Evolutionary conservation across 2,329 filamentous ascomycete species (phyloP).

Genomic region (Trichophyton benhamiae): DNA sequence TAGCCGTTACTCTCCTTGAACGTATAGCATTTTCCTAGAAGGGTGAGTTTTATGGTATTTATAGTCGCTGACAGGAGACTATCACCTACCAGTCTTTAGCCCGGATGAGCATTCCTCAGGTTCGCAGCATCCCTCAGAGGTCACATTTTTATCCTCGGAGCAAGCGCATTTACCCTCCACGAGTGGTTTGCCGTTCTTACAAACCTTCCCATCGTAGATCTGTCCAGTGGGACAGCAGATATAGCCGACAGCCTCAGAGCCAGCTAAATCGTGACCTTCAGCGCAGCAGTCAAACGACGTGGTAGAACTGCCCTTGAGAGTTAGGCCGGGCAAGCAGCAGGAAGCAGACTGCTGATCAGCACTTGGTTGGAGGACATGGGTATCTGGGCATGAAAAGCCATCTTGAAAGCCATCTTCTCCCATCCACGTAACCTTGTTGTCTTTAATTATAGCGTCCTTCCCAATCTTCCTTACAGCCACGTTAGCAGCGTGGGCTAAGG

Average conservation of each 20-base stretch:
- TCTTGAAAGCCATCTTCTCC: slow-evolving; percentile 2
- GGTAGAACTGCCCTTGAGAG: neutral
- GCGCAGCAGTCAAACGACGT: slow-evolving; percentile 4
- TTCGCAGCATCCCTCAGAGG: slow-evolving; percentile 1
- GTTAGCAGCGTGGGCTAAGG: neutral
- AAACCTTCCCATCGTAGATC: neutral
- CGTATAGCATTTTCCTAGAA: slow-evolving; percentile 3
- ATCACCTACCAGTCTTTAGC: neutral
- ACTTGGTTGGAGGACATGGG: neutral
- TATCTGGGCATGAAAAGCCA: neutral
- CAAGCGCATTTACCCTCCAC: neutral
- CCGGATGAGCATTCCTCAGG: slow-evolving; percentile 3
- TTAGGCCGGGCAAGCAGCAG: slow-evolving; percentile 1
- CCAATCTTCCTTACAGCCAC: slow-evolving; percentile 1
- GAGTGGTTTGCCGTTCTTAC: neutral
- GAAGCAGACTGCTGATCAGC: neutral
- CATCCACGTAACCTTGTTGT: neutral
- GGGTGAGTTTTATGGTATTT: neutral
- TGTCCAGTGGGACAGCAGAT: slow-evolving; percentile 2
- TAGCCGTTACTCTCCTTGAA: neutral
- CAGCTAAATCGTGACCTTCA: slow-evolving; percentile 3
- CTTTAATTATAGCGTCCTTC: neutral
- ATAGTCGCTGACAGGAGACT: neutral
- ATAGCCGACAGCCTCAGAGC: neutral
- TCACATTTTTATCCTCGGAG: neutral